Percentiles rank a stretch among this genome's conserved stretches.
These are phyloP conservation scores for Schwanniomyces polymorphus DNA, from an alignment of 805 yeast species.

Conservation along the genomic window DNA sequence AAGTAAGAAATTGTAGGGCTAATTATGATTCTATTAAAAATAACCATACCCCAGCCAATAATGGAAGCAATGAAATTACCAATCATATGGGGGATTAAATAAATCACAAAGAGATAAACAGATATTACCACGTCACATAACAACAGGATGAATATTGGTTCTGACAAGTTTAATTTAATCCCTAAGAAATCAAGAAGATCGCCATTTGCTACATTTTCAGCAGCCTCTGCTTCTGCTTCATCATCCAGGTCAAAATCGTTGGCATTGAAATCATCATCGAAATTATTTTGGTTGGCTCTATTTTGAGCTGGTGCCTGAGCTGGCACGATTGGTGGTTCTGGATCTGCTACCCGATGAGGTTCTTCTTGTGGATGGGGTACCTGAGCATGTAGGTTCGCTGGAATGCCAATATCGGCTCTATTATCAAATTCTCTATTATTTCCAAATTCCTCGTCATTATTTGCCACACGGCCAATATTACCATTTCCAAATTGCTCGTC, in stretches of 20 bases:
- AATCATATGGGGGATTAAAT: constrained; percentile 47
- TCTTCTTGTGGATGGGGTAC: not conserved
- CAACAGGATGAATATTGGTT: constrained; percentile 35
- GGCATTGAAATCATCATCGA: not conserved
- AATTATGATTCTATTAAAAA: constrained; percentile 1
- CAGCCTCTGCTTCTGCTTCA: constrained; percentile 8
- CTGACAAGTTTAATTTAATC: constrained; percentile 28
- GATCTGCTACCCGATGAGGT: not conserved
- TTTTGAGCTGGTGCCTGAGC: not conserved
- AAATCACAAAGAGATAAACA: constrained; percentile 40
- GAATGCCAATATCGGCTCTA: not conserved
- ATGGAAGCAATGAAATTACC: constrained; percentile 29
- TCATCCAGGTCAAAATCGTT: not conserved
- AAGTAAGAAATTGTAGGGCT: not conserved
- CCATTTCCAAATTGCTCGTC: not conserved
- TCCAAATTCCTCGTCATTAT: constrained; percentile 1
- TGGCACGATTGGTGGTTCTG: not conserved
- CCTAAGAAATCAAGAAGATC: constrained; percentile 38
- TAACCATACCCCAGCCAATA: constrained; percentile 11
- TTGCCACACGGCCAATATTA: not conserved
- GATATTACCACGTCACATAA: constrained; percentile 31
- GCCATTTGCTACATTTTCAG: constrained; percentile 16
- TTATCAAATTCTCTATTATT: not conserved
- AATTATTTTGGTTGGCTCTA: not conserved
- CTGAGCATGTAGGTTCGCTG: not conserved